Percentiles rank a stretch among this genome's conserved stretches.
phyloP scores from a whole-genome alignment of 345 rosid genomes.

The Ricinus communis region DNA sequence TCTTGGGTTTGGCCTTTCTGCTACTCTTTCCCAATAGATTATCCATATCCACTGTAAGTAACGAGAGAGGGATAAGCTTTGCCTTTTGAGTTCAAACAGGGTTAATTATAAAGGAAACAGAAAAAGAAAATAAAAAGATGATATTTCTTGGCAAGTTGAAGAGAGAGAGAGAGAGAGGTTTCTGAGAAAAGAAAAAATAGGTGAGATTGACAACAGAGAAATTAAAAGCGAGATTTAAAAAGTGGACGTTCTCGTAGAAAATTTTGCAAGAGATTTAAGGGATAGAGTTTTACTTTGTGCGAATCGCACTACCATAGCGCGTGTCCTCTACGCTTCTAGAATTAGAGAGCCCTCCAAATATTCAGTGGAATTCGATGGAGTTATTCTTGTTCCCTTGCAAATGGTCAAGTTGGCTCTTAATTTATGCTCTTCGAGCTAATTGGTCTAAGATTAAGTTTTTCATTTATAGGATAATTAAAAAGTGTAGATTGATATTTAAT shows the following conservation, averaged over 20 bases:
- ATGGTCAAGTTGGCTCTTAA: no score
- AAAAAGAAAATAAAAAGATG: no score
- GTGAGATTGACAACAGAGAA: background rate
- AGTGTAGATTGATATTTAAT: no score
- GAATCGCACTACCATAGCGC: background rate
- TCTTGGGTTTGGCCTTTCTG: slow-evolving; percentile 16
- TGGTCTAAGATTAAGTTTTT: no score
- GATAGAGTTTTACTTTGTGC: background rate
- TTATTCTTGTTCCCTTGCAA: no score
- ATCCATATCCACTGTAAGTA: background rate
- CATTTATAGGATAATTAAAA: no score
- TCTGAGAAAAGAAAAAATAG: slow-evolving; percentile 1
- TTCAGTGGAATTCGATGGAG: no score
- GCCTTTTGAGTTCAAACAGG: background rate
- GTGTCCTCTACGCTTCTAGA: background rate
- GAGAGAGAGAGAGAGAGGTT: background rate
- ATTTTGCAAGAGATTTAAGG: background rate
- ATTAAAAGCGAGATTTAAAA: background rate
- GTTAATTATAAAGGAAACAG: background rate
- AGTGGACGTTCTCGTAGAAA: background rate
- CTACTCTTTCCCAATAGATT: background rate
- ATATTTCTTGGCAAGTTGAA: background rate
- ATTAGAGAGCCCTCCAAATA: no score
- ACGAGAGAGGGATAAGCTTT: background rate
- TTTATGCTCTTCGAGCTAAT: no score